A percentile compares a stretch with the other conserved stretches of the same genome.
Evolutionary conservation across 2,329 filamentous ascomycete species (phyloP).

Genomic region (Sporothrix euskadiensis): DNA sequence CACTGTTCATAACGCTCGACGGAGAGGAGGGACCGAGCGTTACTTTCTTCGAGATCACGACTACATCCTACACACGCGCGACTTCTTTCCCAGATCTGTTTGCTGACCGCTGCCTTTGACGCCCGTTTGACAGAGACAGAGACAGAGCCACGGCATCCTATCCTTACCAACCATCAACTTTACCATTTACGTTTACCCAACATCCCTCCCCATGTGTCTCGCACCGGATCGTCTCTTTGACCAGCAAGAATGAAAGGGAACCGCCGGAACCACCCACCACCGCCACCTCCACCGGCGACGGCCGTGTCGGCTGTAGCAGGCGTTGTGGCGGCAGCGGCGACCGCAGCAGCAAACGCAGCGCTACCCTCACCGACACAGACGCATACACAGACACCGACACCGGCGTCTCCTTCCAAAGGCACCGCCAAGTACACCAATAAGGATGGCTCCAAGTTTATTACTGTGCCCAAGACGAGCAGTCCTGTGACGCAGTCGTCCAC

Average conservation of each 20-base stretch:
- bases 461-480: slow-evolving; percentile 53
- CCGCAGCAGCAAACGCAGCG: slow-evolving; percentile 1
- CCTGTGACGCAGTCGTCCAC: slow-evolving; percentile 52
- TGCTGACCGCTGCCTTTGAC: neutral
- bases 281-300: slow-evolving; percentile 26
- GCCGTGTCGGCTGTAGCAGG: slow-evolving; percentile 6
- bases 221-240: slow-evolving; percentile 5
- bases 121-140: neutral
- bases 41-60: neutral
- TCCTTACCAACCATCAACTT: no score
- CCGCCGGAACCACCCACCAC: slow-evolving; percentile 38
- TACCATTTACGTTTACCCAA: neutral
- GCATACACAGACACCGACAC: slow-evolving; percentile 30
- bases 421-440: slow-evolving; percentile 67
- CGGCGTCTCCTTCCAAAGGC: slow-evolving; percentile 54
- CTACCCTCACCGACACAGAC: slow-evolving; percentile 38
- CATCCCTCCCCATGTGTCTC: slow-evolving; percentile 26
- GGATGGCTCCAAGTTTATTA: slow-evolving; percentile 69
- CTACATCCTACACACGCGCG: neutral
- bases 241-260: slow-evolving; percentile 40
- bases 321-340: slow-evolving; percentile 1
- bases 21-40: neutral
- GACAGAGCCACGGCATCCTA: no score
- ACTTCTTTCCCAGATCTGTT: neutral
- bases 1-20: neutral